These are phyloP conservation scores for Epicoccum nigrum DNA, from an alignment of 2,329 filamentous ascomycete genomes.

Conservation along the genomic window DNA sequence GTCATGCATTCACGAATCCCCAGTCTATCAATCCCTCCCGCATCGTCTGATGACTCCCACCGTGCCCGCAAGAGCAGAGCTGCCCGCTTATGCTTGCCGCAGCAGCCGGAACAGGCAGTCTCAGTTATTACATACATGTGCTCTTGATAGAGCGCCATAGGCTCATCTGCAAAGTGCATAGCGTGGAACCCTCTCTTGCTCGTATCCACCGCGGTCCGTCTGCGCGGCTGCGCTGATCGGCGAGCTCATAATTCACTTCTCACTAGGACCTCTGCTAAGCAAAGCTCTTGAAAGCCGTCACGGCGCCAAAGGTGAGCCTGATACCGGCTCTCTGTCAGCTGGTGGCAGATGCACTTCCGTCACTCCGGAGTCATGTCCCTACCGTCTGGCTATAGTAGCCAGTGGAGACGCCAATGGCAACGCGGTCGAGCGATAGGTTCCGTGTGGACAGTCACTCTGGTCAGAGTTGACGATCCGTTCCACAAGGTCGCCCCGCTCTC, in stretches of 20 bases:
- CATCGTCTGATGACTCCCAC: conserved; percentile 17
- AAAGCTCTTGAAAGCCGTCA: conserved; percentile 6
- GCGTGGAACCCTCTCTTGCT: conserved; percentile 8
- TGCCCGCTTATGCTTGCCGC: conserved; percentile 42
- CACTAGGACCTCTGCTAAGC: conserved; percentile 22
- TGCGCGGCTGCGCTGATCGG: conserved; percentile 31
- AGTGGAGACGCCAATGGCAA: conserved; percentile 20
- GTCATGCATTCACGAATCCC: conserved; percentile 42
- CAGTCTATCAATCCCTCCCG: conserved; percentile 14
- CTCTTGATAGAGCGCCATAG: conserved; percentile 25
- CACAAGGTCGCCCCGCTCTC: conserved; percentile 44
- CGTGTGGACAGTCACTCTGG: conserved; percentile 26
- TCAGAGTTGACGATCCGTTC: conserved; percentile 40
- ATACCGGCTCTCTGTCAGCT: conserved; percentile 9
- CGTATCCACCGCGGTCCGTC: conserved; percentile 30
- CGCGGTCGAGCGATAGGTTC: conserved; percentile 14
- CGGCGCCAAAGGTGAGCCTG: conserved; percentile 9
- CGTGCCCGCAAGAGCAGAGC: conserved; percentile 7
- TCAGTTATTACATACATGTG: conserved; percentile 35
- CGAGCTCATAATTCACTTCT: conserved; percentile 31
- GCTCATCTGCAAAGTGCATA: conserved; percentile 8
- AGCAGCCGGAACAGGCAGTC: conserved; percentile 43
- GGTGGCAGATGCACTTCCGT: conserved; percentile 27
- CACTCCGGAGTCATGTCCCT: conserved; percentile 30
- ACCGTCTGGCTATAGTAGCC: conserved; percentile 28